Evolutionary conservation across 352 stramenopile genomes (phyloP), one percentile per base, ranked within the genome.

Genomic region (Phytophthora ramorum): DNA sequence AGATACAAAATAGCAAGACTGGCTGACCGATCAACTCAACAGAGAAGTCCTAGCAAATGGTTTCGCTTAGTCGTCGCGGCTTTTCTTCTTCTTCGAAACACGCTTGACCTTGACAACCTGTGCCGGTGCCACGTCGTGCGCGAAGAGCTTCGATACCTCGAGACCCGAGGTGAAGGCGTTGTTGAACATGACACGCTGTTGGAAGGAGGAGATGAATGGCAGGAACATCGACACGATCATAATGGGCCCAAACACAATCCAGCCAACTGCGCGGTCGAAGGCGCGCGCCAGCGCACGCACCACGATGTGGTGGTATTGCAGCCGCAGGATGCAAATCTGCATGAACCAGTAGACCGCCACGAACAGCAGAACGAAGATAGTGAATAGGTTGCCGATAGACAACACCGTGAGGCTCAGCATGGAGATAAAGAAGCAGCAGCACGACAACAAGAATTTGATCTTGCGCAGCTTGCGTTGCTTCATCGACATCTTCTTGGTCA

Each of bases 141-240:
- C 73, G 58, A 96, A 95, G 12, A 96, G 85, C 66, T 95, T 96
- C 24, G 88, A 95, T 28, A 96, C 88, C 45, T 96, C 88, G 0
- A 96, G 66, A 0, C 88, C 88, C 4, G 88, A 92, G 41, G 86
- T 96, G 71, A 96, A 96, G 8, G 88, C 88, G 69, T 89, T 93
- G 72, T 96, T 96, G 68, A 96, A 96, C 88, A 96, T 96, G 46
- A 96, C 84, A 51, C 88, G 86, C 71, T 96, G 86, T 73, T 96
- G 88, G 81, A 95, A 96, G 17, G 75, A 70, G 34, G 85, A 81
- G 35, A 96, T 82, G 77, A 96, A 96, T 6, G 88, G 88, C 61
- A 96, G 70, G 78, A 96, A 96, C 88, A 96, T 96, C 22, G 86
- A 67, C 90, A 91, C 73, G 34, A 96, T 83, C 60, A 96, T 63